Conservation (phyloP, 2,329 filamentous ascomycete species). For the Colletotrichum sp. region DNA sequence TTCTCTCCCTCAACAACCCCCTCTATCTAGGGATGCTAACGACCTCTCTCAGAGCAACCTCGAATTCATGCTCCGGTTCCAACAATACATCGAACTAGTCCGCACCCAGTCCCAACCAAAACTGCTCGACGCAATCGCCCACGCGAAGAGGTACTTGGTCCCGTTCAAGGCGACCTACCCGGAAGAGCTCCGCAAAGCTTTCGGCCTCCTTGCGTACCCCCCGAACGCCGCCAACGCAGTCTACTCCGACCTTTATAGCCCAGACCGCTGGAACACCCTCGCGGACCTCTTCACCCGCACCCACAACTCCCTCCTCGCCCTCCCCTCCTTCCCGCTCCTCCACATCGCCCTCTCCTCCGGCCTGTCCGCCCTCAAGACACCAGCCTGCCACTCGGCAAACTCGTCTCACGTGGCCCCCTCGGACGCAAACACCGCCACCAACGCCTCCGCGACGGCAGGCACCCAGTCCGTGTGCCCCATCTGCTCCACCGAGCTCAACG, state of each 20-base stretch:
- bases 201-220: constrained; percentile 79
- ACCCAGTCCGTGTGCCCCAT: constrained; percentile 77
- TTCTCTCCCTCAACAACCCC: neutral
- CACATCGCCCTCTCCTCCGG: constrained; percentile 91
- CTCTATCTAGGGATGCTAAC: constrained; percentile 1
- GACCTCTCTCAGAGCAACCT: constrained; percentile 67
- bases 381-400: constrained; percentile 78
- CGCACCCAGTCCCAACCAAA: constrained; percentile 68
- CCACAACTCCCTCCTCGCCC: constrained; percentile 83
- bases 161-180: constrained; percentile 73
- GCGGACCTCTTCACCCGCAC: constrained; percentile 83
- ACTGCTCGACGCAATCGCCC: constrained; percentile 76
- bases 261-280: constrained; percentile 75
- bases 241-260: constrained; percentile 70
- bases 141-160: constrained; percentile 83
- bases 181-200: constrained; percentile 72
- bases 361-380: constrained; percentile 93
- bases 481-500: constrained; percentile 93
- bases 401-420: constrained; percentile 49
- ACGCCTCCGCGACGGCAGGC: constrained; percentile 14
- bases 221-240: constrained; percentile 54
- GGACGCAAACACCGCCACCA: constrained; percentile 40
- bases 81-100: constrained; percentile 94
- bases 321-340: constrained; percentile 83
- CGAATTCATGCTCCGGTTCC: constrained; percentile 90